These are phyloP conservation scores for Salix udensis DNA, from an alignment of 345 rosid genomes.

Conservation along the genomic window DNA sequence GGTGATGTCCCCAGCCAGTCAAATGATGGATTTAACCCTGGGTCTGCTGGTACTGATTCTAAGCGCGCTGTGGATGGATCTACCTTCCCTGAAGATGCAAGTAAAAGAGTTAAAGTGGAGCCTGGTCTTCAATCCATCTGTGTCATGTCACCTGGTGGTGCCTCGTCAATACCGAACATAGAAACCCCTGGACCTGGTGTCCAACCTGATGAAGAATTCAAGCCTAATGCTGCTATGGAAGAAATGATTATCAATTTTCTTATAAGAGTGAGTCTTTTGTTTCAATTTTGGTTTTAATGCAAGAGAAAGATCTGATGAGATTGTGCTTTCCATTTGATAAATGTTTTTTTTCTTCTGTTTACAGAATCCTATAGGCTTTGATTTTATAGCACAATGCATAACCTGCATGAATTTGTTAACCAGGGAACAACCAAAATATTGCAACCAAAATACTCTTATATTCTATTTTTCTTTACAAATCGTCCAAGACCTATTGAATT, in stretches of 20 bases:
- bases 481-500: background rate
- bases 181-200: constrained; percentile 96
- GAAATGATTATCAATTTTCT: constrained; percentile 99
- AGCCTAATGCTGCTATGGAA: constrained; percentile 99
- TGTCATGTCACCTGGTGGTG: constrained; percentile 94
- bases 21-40: constrained; percentile 53
- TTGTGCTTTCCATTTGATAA: background rate
- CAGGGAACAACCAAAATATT: background rate
- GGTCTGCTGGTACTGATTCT: constrained; percentile 50
- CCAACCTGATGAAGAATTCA: constrained; percentile 98
- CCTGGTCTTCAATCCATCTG: constrained; percentile 91
- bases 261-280: constrained; percentile 69
- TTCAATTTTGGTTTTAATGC: background rate
- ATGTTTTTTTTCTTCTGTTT: background rate
- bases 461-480: background rate
- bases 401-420: background rate
- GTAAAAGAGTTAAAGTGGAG: constrained; percentile 84
- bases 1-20: constrained; percentile 56
- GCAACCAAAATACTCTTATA: background rate
- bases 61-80: constrained; percentile 80
- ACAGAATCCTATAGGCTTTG: background rate
- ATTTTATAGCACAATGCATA: background rate
- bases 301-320: constrained; percentile 11
- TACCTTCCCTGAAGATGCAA: constrained; percentile 72
- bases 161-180: constrained; percentile 76